These are phyloP conservation scores for Coelastrella sp. DNA, from an alignment of 139 green algal genomes.

Conservation along the genomic window DNA sequence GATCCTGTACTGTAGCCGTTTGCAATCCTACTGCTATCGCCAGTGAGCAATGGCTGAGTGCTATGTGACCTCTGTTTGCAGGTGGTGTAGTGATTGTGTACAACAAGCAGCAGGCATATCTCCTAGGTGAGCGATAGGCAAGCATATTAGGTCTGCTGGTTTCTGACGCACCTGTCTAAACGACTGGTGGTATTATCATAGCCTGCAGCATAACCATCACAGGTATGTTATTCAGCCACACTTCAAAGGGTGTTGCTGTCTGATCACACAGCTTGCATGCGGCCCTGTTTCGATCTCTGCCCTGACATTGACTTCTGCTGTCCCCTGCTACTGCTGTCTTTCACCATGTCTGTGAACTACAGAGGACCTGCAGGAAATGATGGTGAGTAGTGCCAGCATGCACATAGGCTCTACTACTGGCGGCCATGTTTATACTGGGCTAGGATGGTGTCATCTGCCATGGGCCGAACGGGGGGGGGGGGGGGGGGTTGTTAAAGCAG, in stretches of 20 bases:
- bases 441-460: no score
- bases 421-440: no score
- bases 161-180: neutral
- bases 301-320: neutral
- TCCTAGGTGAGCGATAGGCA: constrained; percentile 64
- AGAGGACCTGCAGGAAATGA: constrained; percentile 74
- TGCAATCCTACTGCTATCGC: no score
- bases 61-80: constrained; percentile 7
- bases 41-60: no score
- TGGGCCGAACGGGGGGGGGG: no score
- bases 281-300: neutral
- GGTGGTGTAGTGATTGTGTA: constrained; percentile 81
- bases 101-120: constrained; percentile 69
- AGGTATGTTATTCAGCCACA: neutral
- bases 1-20: no score
- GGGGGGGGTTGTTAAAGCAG: no score
- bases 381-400: constrained; percentile 48
- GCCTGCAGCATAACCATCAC: neutral
- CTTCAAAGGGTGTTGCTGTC: neutral
- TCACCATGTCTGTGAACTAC: neutral
- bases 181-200: neutral
- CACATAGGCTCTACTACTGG: no score
- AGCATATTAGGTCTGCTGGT: neutral
- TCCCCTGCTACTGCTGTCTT: neutral
- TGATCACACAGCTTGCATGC: neutral